Conservation (phyloP, 129 eudicot species). For the Tanacetum coccineum region DNA sequence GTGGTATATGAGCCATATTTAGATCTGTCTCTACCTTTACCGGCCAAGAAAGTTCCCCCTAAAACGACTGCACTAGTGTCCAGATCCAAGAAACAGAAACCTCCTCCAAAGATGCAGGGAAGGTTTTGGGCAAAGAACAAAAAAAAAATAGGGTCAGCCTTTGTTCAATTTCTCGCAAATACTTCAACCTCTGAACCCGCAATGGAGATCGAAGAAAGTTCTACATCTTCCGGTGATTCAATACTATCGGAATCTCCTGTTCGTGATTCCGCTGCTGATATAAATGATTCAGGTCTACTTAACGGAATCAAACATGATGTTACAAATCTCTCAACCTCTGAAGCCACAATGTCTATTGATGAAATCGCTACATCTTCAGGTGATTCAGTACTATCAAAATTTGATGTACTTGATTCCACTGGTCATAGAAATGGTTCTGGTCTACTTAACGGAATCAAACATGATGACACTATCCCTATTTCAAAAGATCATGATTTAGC, state of each 20-base stretch:
- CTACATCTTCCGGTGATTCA: slow-evolving; percentile 29
- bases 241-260: slow-evolving; percentile 23
- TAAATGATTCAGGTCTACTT: slow-evolving; percentile 9
- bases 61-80: slow-evolving; percentile 42
- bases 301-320: slow-evolving; percentile 17
- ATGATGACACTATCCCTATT: slow-evolving; percentile 13
- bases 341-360: slow-evolving; percentile 24
- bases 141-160: slow-evolving; percentile 19
- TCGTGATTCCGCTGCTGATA: slow-evolving; percentile 16
- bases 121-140: slow-evolving; percentile 45
- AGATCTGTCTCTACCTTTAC: slow-evolving; percentile 89
- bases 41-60: slow-evolving; percentile 61
- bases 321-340: slow-evolving; percentile 25
- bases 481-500: slow-evolving; percentile 17
- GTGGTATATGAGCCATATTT: slow-evolving; percentile 77
- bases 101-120: slow-evolving; percentile 54
- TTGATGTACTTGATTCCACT: slow-evolving; percentile 12
- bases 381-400: slow-evolving; percentile 29
- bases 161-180: slow-evolving; percentile 19
- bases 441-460: slow-evolving; percentile 23
- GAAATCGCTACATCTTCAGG: slow-evolving; percentile 16
- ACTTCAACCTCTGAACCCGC: slow-evolving; percentile 24
- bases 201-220: slow-evolving; percentile 20
- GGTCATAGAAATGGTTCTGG: slow-evolving; percentile 16
- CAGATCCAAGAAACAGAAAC: slow-evolving; percentile 59